Evolutionary conservation across 2,329 filamentous ascomycete species (phyloP).

Genomic region (Onygena corvina): DNA sequence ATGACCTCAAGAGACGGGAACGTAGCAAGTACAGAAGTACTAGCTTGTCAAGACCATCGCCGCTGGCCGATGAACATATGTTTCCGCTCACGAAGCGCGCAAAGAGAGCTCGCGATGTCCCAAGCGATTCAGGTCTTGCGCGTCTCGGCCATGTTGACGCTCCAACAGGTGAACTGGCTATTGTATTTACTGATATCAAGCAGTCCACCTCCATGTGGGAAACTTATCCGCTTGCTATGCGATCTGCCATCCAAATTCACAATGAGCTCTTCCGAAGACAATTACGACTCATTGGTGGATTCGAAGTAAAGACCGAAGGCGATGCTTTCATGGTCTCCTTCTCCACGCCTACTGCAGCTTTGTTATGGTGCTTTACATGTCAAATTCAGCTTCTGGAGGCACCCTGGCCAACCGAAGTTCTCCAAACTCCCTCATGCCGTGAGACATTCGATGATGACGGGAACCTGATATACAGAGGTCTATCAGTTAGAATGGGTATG

Average conservation of each 20-base stretch:
- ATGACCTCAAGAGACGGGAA: slow-evolving; percentile 77
- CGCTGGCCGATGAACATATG: slow-evolving; percentile 52
- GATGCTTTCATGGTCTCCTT: slow-evolving; percentile 99
- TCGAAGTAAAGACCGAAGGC: slow-evolving; percentile 98
- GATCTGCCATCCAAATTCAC: slow-evolving; percentile 91
- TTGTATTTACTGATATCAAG: slow-evolving; percentile 98
- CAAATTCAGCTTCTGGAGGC: slow-evolving; percentile 80
- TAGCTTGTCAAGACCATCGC: slow-evolving; percentile 72
- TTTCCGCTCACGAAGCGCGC: slow-evolving; percentile 52
- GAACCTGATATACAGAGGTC: slow-evolving; percentile 79
- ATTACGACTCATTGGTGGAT: slow-evolving; percentile 83
- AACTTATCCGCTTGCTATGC: slow-evolving; percentile 86
- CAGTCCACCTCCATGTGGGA: slow-evolving; percentile 96
- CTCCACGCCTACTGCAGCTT: slow-evolving; percentile 82
- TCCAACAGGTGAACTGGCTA: slow-evolving; percentile 77
- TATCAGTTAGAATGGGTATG: slow-evolving; percentile 94
- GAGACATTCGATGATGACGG: slow-evolving; percentile 72
- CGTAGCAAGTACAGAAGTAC: slow-evolving; percentile 63
- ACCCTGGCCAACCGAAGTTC: slow-evolving; percentile 83
- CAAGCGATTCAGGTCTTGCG: slow-evolving; percentile 75
- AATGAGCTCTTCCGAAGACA: slow-evolving; percentile 95
- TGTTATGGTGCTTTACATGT: slow-evolving; percentile 93
- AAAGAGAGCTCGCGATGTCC: slow-evolving; percentile 46
- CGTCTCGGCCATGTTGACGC: slow-evolving; percentile 85
- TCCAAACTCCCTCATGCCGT: slow-evolving; percentile 75